Evolutionary conservation across 108 stramenopile genomes (phyloP), one percentile per base, ranked within the genome.

Genomic region (Ochromonas danica): DNA sequence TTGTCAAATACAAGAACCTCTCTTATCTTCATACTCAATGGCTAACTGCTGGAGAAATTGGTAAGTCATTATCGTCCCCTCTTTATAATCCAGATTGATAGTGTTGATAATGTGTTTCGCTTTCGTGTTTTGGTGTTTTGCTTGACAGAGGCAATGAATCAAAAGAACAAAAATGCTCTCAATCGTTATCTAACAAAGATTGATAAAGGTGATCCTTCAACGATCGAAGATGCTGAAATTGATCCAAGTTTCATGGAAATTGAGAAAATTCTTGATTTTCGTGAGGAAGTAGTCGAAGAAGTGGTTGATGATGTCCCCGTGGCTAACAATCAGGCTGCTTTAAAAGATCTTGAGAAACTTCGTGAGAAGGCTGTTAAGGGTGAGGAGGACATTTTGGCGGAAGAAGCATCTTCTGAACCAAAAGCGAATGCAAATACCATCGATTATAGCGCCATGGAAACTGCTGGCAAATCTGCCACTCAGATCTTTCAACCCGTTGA

Each of bases 1-100:
- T 96, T 27, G 85, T 97, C 75, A 97, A 97, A 80, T 97, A 91
- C 90, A 94, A 92, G 85, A 94, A 94, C 43, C 86, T 90, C 2
- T 94, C 94, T 0, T 94, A 96, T 86, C 85, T 94, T 39, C 95
- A 95, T 79, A 86, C 94, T 43, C 88, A 91, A 62, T 94, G 93
- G 92, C 90, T 91, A 62, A 82, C 89, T 1, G 93, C 92, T 1
- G 87, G 89, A 10, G 93, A 94, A 71, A 72, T 96, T 42, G 92
- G 63, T 67, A 67, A 28, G 63, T 17, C 22, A 17, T 57, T 57
- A 17, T 57, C 22, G 10, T 57, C 51, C 10, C 17, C 22, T 57
- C 22, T 57, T 17, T 57, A 10, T 57, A 22, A 28, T 10, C 63
- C 17, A 67, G 3, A 10, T 33, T 36, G 63, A 10, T 31, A 28